These are phyloP conservation scores for Paecilomyces fulvus DNA, from an alignment of 2,329 filamentous ascomycete species.

Conservation along the genomic window DNA sequence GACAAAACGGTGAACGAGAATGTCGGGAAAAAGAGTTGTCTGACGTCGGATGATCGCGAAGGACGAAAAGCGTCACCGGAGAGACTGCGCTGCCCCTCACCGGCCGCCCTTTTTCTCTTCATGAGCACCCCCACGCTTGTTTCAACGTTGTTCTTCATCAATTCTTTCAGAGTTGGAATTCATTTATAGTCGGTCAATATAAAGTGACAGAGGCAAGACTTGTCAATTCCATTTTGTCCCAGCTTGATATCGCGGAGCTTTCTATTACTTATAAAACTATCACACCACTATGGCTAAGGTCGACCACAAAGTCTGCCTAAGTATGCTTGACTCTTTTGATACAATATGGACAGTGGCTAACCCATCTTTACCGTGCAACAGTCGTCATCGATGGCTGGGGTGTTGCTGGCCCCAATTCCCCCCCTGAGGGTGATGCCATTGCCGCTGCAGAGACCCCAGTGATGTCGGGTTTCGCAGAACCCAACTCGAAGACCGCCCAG, in stretches of 20 bases:
- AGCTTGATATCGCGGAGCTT: background rate
- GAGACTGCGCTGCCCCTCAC: slow-evolving; percentile 24
- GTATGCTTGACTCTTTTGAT: slow-evolving; percentile 36
- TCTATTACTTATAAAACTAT: background rate
- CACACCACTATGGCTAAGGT: slow-evolving; percentile 52
- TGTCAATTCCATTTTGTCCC: background rate
- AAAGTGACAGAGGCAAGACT: background rate
- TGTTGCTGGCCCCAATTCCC: slow-evolving; percentile 69
- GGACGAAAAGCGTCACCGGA: slow-evolving; percentile 28
- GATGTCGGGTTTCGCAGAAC: slow-evolving; percentile 75
- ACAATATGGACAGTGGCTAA: slow-evolving; percentile 23
- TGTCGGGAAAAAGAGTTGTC: slow-evolving; percentile 6
- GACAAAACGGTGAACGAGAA: slow-evolving; percentile 9
- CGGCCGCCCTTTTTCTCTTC: slow-evolving; percentile 10
- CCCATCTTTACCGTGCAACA: slow-evolving; percentile 39
- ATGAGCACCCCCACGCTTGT: slow-evolving; percentile 7
- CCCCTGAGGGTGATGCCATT: slow-evolving; percentile 89
- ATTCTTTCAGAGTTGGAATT: background rate
- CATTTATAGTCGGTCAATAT: background rate
- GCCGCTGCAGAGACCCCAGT: slow-evolving; percentile 83
- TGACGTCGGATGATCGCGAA: slow-evolving; percentile 24
- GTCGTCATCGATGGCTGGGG: slow-evolving; percentile 99
- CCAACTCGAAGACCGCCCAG: slow-evolving; percentile 62
- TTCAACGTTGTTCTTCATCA: slow-evolving; percentile 8
- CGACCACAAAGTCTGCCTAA: slow-evolving; percentile 62